Conservation (phyloP, 116 monocot genomes). For the Posidonia oceanica region DNA sequence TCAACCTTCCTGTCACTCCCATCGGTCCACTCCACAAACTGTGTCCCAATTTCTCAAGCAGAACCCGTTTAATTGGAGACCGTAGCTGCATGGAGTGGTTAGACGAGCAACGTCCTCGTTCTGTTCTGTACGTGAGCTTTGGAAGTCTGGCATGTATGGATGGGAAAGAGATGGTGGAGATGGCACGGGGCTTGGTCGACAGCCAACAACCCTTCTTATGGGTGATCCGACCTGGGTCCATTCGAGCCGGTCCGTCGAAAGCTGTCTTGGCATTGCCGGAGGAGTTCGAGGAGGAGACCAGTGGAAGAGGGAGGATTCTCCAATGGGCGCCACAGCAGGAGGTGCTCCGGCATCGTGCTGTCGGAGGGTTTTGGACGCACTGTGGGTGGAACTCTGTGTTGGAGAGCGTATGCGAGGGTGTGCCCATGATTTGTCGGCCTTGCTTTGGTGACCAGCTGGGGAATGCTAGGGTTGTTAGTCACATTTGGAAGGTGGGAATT, state of each 20-base stretch:
- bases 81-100: slow-evolving; percentile 19
- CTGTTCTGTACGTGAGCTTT: slow-evolving; percentile 34
- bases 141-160: slow-evolving; percentile 22
- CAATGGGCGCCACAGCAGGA: slow-evolving; percentile 15
- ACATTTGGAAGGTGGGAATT: slow-evolving; percentile 15
- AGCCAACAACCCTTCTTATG: slow-evolving; percentile 19
- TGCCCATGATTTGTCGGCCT: slow-evolving; percentile 13
- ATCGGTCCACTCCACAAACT: slow-evolving; percentile 16
- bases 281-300: too few relatives aligned
- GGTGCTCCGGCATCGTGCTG: slow-evolving; percentile 8
- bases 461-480: slow-evolving; percentile 8
- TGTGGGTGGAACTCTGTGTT: slow-evolving; percentile 59
- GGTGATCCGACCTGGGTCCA: slow-evolving; percentile 14
- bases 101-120: slow-evolving; percentile 8
- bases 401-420: slow-evolving; percentile 16
- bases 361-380: slow-evolving; percentile 33
- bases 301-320: slow-evolving; percentile 2
- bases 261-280: background rate
- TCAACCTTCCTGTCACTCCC: background rate
- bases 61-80: slow-evolving; percentile 2
- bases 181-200: slow-evolving; percentile 11
- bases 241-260: background rate
- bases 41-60: background rate
- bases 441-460: slow-evolving; percentile 11
- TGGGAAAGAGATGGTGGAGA: slow-evolving; percentile 12